phyloP scores from a whole-genome alignment of 176 grass and related monocot species.

The Oryza officinalis region DNA sequence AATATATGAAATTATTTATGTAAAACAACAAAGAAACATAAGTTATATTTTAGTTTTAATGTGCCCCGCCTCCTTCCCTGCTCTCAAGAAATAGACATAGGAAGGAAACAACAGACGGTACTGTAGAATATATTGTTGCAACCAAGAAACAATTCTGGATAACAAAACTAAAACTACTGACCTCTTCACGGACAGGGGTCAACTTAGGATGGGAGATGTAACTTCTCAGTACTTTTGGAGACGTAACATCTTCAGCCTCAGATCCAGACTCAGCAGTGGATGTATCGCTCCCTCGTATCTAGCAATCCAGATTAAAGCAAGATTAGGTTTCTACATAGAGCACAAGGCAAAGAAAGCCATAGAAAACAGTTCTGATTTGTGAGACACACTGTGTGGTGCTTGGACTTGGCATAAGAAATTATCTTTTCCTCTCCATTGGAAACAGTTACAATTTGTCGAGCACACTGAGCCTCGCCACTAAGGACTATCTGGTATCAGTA shows the following conservation, averaged over 20 bases:
- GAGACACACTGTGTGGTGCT: conserved; percentile 38
- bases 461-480: conserved; percentile 76
- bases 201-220: conserved; percentile 74
- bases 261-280: conserved; percentile 94
- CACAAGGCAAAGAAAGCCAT: conserved; percentile 18
- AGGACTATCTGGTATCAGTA: conserved; percentile 76
- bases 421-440: conserved; percentile 78
- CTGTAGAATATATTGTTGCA: not conserved
- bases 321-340: conserved; percentile 7
- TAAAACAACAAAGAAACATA: not conserved
- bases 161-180: conserved; percentile 34
- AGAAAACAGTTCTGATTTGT: conserved; percentile 13
- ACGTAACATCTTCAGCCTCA: conserved; percentile 83
- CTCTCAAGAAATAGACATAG: not conserved
- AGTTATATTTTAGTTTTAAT: not conserved
- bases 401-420: conserved; percentile 77
- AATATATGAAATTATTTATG: not conserved
- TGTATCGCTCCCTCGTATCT: conserved; percentile 84
- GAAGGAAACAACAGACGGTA: not conserved
- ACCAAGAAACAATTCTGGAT: not conserved
- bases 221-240: conserved; percentile 65
- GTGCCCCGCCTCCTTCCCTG: not conserved
- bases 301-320: conserved; percentile 26
- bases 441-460: conserved; percentile 85
- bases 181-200: conserved; percentile 96